These are phyloP conservation scores for Xerocomellus intermedius DNA, from an alignment of 768 basidiomycete species.

Conservation along the genomic window DNA sequence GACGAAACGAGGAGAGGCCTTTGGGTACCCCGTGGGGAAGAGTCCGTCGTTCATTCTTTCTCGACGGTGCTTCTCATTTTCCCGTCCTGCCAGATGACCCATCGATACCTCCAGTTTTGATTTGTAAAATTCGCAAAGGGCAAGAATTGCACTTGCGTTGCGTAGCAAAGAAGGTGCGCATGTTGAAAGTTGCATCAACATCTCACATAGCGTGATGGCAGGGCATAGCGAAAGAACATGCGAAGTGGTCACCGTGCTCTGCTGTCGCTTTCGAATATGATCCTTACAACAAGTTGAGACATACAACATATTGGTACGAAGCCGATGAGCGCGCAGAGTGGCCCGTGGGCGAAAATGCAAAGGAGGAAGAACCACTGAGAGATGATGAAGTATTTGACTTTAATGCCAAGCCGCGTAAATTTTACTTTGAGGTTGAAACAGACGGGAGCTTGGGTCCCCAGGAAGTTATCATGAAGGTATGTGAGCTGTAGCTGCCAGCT, in stretches of 20 bases:
- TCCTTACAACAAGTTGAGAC: conserved; percentile 94
- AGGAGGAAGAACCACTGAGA: conserved; percentile 75
- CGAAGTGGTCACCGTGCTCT: conserved; percentile 97
- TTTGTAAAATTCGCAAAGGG: conserved; percentile 91
- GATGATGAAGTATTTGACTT: conserved; percentile 88
- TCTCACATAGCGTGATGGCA: conserved; percentile 31
- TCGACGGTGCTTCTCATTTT: conserved; percentile 5
- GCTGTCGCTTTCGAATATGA: conserved; percentile 98
- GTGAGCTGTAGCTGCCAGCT: background rate
- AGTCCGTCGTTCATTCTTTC: conserved; percentile 42
- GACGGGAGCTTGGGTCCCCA: conserved; percentile 88
- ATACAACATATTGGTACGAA: conserved; percentile 96
- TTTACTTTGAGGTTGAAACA: conserved; percentile 94
- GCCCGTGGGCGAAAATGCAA: conserved; percentile 86
- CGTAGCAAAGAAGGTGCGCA: conserved; percentile 86
- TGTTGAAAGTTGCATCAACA: background rate
- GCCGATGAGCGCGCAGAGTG: conserved; percentile 79
- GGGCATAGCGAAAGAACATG: conserved; percentile 98
- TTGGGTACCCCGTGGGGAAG: conserved; percentile 86
- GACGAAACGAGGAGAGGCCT: conserved; percentile 66
- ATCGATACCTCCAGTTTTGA: conserved; percentile 65
- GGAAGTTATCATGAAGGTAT: conserved; percentile 84
- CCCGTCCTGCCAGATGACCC: conserved; percentile 51
- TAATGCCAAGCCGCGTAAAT: conserved; percentile 81
- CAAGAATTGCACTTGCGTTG: conserved; percentile 87